Evolutionary conservation across 306 rosid genomes (phyloP).

Genomic region (Sicyos edulis): DNA sequence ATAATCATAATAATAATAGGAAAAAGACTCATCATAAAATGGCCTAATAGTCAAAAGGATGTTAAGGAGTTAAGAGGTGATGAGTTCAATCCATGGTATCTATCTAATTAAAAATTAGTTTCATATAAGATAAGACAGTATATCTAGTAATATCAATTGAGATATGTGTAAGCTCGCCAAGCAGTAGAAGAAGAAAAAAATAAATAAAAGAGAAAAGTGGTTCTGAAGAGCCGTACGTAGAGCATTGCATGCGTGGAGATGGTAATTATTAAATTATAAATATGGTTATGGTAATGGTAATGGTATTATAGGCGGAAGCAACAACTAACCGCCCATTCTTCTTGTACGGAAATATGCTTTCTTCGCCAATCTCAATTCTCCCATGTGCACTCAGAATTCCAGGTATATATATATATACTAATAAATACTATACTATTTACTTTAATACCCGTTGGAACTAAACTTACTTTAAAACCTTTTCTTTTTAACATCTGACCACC

Average conservation of each 20-base stretch:
- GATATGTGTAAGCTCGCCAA: too few species aligned
- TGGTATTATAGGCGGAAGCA: not conserved
- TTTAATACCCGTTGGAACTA: not conserved
- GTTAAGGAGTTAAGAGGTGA: too few species aligned
- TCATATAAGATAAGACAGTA: too few species aligned
- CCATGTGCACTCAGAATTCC: constrained; percentile 35
- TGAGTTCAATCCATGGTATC: too few species aligned
- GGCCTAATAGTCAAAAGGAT: too few species aligned
- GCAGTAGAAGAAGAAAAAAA: not conserved
- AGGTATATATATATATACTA: not conserved
- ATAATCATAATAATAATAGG: too few species aligned
- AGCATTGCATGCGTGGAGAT: constrained; percentile 13
- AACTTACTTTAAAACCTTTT: not conserved
- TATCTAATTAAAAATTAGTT: too few species aligned
- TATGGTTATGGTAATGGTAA: not conserved
- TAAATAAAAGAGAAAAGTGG: too few species aligned
- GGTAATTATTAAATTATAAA: not conserved
- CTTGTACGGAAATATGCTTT: constrained; percentile 43
- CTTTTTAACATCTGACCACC: not conserved
- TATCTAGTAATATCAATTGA: too few species aligned
- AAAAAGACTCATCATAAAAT: too few species aligned
- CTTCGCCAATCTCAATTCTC: constrained; percentile 42
- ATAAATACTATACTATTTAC: not conserved
- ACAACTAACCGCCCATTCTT: constrained; percentile 5
- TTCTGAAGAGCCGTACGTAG: constrained; percentile 10